Percentiles rank a stretch among this genome's conserved stretches.
Conservation (phyloP, 2,329 filamentous ascomycete genomes). For the Parastagonospora nodorum region DNA sequence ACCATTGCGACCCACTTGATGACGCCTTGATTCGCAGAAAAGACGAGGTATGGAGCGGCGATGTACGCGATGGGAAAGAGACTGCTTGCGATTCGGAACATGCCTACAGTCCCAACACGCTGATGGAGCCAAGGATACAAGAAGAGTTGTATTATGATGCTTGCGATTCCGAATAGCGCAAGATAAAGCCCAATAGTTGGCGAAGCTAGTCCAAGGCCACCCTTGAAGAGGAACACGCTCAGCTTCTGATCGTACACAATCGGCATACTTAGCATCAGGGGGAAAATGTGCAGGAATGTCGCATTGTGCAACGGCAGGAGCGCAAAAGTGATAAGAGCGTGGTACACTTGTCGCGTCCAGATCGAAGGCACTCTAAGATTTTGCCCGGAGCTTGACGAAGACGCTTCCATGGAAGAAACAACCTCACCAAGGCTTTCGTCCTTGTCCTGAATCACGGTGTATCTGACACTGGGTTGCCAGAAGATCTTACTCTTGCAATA, state of each 20-base stretch:
- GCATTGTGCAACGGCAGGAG: conserved; percentile 52
- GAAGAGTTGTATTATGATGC: conserved; percentile 51
- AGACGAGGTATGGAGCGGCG: conserved; percentile 48
- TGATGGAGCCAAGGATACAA: conserved; percentile 49
- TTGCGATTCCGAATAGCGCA: conserved; percentile 51
- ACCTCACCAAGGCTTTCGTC: conserved; percentile 11
- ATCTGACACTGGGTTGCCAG: conserved; percentile 10
- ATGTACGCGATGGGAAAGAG: conserved; percentile 52
- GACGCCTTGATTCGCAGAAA: conserved; percentile 39
- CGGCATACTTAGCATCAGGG: conserved; percentile 52
- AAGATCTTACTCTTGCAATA: conserved; percentile 31
- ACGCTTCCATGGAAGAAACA: neutral
- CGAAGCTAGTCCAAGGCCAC: conserved; percentile 52
- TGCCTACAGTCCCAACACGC: conserved; percentile 45
- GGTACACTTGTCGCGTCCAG: conserved; percentile 49
- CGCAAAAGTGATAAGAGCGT: conserved; percentile 49
- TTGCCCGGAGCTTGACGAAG: no score
- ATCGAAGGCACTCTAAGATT: conserved; percentile 39
- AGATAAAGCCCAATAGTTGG: conserved; percentile 51
- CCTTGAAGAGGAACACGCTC: conserved; percentile 49
- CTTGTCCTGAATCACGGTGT: conserved; percentile 17
- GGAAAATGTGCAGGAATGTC: conserved; percentile 53
- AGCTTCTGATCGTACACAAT: conserved; percentile 20
- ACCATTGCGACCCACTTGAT: conserved; percentile 49
- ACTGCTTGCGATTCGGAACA: conserved; percentile 45